These are phyloP conservation scores for Gossypium rotundifolium DNA, from an alignment of 345 rosid genomes.

Conservation along the genomic window DNA sequence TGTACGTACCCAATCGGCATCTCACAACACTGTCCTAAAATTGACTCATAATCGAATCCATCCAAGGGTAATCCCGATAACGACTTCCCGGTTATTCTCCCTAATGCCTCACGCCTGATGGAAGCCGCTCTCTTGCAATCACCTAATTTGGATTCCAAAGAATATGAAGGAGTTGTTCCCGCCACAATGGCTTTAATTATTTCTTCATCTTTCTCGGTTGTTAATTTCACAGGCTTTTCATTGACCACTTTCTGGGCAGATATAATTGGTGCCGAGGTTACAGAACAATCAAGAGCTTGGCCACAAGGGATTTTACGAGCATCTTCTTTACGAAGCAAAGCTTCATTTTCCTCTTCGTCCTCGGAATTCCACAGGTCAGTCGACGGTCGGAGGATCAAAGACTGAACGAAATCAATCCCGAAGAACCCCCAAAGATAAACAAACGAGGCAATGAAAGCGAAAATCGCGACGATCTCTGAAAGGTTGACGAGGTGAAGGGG, in stretches of 20 bases:
- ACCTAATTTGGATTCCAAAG: constrained; percentile 59
- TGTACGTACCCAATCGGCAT: constrained; percentile 74
- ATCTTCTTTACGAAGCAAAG: constrained; percentile 30
- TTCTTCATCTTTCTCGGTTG: constrained; percentile 46
- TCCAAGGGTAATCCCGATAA: constrained; percentile 54
- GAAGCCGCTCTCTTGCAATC: constrained; percentile 57
- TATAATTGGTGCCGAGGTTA: constrained; percentile 1
- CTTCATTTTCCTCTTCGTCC: constrained; percentile 31
- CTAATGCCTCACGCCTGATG: constrained; percentile 54
- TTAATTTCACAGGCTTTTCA: constrained; percentile 16
- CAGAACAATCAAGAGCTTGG: constrained; percentile 43
- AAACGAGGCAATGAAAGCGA: constrained; percentile 48
- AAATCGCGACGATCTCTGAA: constrained; percentile 50
- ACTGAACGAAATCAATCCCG: constrained; percentile 60
- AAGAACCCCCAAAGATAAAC: constrained; percentile 58
- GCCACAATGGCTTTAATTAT: constrained; percentile 39
- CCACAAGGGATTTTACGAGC: constrained; percentile 38
- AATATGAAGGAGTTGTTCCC: constrained; percentile 48
- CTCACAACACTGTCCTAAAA: constrained; percentile 75
- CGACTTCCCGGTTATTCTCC: constrained; percentile 47
- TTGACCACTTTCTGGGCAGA: background rate
- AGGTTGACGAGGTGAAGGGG: constrained; percentile 52
- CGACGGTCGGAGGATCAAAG: constrained; percentile 43
- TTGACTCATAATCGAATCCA: constrained; percentile 58
- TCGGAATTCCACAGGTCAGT: constrained; percentile 43